A percentile compares a stretch with the other conserved stretches of the same genome.
These are phyloP conservation scores for Populus ilicifolia DNA, from an alignment of 345 rosid genomes.

Conservation along the genomic window DNA sequence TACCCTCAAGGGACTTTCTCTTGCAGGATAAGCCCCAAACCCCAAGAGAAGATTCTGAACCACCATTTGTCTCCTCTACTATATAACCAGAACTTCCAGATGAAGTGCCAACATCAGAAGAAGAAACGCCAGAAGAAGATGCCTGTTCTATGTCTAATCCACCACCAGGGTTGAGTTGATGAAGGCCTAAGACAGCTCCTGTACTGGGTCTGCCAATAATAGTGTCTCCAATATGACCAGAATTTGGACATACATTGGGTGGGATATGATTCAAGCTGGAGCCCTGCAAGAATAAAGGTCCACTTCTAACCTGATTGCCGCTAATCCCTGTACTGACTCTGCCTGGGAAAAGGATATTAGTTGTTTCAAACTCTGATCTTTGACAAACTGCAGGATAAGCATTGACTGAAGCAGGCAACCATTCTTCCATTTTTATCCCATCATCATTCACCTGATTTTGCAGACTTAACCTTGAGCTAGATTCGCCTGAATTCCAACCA, in stretches of 20 bases:
- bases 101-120: constrained; percentile 43
- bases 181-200: constrained; percentile 28
- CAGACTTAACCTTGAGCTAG: constrained; percentile 43
- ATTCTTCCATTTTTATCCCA: constrained; percentile 47
- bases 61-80: constrained; percentile 49
- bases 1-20: constrained; percentile 84
- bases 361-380: constrained; percentile 42
- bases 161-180: constrained; percentile 24
- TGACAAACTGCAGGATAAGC: constrained; percentile 32
- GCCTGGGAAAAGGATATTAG: constrained; percentile 32
- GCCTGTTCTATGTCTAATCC: constrained; percentile 31
- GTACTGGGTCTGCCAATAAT: constrained; percentile 30
- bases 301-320: constrained; percentile 41
- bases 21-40: constrained; percentile 82
- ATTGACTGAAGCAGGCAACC: constrained; percentile 38
- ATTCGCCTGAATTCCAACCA: constrained; percentile 64
- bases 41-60: constrained; percentile 54
- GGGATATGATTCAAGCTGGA: constrained; percentile 46
- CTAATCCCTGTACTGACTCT: constrained; percentile 24
- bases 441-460: constrained; percentile 43
- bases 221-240: constrained; percentile 36
- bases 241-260: constrained; percentile 35
- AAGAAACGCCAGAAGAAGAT: constrained; percentile 25
- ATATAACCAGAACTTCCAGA: constrained; percentile 53
- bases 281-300: constrained; percentile 42